Percentiles rank a stretch among this genome's conserved stretches.
phyloP scores from a whole-genome alignment of 352 stramenopile genomes.

The Saprolegnia parasitica region DNA sequence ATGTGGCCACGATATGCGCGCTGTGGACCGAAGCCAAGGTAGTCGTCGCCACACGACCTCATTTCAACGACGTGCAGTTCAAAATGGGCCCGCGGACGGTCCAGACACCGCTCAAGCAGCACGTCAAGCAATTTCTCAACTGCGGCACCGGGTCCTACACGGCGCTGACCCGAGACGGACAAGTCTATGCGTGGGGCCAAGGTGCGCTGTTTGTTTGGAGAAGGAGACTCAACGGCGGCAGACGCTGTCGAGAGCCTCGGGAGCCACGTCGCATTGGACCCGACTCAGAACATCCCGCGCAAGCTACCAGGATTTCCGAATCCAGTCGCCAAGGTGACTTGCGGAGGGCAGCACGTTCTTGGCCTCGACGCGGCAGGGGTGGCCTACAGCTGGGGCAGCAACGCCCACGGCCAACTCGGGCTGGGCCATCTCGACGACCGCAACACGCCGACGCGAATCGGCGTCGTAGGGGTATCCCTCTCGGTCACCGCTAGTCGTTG shows the following conservation, averaged over 20 bases:
- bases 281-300: conserved; percentile 7
- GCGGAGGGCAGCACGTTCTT: conserved; percentile 44
- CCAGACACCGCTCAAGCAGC: too few relatives aligned
- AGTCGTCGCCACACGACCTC: not conserved
- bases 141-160: not conserved
- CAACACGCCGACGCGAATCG: not conserved
- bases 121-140: not conserved
- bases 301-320: conserved; percentile 26
- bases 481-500: too few relatives aligned
- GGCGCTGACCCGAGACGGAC: conserved; percentile 6
- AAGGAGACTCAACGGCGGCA: not conserved
- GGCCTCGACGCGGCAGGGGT: conserved; percentile 31
- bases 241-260: not conserved
- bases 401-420: conserved; percentile 63
- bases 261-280: conserved; percentile 34
- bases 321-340: conserved; percentile 39
- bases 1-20: not conserved
- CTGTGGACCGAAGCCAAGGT: conserved; percentile 13
- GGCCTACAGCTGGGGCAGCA: conserved; percentile 60
- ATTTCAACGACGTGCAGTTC: not conserved
- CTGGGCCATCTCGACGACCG: conserved; percentile 30
- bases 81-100: conserved; percentile 10
- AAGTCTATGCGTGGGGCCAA: conserved; percentile 30
- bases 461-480: conserved; percentile 1
- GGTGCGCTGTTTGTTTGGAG: too few relatives aligned